Evolutionary conservation across 495 filamentous ascomycete genomes (phyloP).

Genomic region (Daldinia bambusicola): DNA sequence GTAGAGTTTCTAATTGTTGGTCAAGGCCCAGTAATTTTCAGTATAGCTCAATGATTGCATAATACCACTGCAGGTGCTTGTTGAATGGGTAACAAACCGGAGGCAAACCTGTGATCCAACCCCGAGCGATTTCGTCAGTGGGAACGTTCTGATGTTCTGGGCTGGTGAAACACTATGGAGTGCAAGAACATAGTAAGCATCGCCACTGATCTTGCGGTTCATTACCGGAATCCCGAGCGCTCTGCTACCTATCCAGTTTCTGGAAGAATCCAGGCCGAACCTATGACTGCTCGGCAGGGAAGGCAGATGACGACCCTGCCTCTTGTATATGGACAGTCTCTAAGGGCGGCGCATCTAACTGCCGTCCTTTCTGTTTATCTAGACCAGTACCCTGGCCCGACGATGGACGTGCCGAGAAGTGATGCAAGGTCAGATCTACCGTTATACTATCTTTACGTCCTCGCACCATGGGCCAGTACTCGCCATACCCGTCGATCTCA

Average conservation of each 20-base stretch:
- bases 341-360: background rate
- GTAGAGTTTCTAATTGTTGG: too few species aligned
- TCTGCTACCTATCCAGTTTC: too few species aligned
- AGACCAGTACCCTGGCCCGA: background rate
- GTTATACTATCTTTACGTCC: constrained; percentile 8
- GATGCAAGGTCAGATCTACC: background rate
- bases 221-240: too few species aligned
- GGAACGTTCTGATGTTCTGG: too few species aligned
- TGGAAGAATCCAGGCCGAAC: background rate
- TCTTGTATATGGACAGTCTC: background rate
- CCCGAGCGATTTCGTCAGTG: too few species aligned
- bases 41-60: too few species aligned
- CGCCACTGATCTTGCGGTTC: too few species aligned
- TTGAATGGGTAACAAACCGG: too few species aligned
- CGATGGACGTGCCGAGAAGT: background rate
- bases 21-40: too few species aligned
- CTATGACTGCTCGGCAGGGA: background rate
- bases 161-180: too few species aligned
- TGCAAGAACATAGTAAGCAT: too few species aligned
- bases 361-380: background rate
- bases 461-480: constrained; percentile 22
- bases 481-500: constrained; percentile 21
- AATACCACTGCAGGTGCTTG: background rate
- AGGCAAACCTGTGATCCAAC: too few species aligned
- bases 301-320: background rate